Percentiles rank a stretch among this genome's conserved stretches.
Conservation (phyloP, 331 rosid genomes). For the Telfairia occidentalis region DNA sequence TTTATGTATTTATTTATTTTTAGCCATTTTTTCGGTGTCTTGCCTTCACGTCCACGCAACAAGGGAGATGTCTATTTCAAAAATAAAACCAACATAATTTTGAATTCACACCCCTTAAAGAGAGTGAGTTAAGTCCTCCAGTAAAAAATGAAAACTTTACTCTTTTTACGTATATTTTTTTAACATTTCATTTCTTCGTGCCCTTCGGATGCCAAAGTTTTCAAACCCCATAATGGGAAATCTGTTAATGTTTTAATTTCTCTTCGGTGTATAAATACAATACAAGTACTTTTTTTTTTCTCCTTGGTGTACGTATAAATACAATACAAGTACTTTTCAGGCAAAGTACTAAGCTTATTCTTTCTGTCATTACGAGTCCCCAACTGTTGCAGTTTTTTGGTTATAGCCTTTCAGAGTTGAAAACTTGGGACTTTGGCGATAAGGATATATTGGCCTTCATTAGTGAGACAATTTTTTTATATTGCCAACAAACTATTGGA, state of each 20-base stretch:
- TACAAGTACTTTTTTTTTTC: not conserved
- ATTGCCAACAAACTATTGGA: not conserved
- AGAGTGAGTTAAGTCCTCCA: no score
- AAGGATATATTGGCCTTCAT: not conserved
- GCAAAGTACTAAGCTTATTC: not conserved
- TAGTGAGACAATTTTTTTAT: not conserved
- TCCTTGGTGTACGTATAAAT: not conserved
- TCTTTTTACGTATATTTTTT: no score
- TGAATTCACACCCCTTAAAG: no score
- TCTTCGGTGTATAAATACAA: not conserved
- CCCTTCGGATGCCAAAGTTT: not conserved
- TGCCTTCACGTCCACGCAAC: no score
- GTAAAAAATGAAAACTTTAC: no score
- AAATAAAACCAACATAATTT: no score
- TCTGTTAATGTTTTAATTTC: not conserved
- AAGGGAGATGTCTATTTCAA: no score
- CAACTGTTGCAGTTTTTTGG: not conserved
- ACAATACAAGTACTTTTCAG: not conserved
- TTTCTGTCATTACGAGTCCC: not conserved
- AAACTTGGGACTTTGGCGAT: not conserved
- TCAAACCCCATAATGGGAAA: not conserved
- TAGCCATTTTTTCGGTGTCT: no score
- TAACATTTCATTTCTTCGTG: not conserved
- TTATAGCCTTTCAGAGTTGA: not conserved
- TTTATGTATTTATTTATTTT: no score